These are phyloP conservation scores for Stachybotrys chlorohalonatus DNA, from an alignment of 2,329 filamentous ascomycete species.

Conservation along the genomic window DNA sequence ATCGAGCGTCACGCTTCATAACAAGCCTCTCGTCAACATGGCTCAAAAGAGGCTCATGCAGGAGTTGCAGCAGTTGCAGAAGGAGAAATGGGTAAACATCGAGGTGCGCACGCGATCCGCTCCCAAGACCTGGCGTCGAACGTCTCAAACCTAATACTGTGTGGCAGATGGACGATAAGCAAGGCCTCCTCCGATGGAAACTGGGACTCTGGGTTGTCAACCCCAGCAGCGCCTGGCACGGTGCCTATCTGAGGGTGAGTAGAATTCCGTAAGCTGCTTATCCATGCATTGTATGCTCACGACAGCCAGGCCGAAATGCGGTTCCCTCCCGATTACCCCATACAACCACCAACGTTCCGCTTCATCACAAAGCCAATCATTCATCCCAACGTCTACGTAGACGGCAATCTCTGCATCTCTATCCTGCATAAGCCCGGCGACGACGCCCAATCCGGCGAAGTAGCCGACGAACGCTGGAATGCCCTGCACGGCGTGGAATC, in stretches of 20 bases:
- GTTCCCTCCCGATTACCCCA: constrained; percentile 85
- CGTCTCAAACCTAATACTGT: constrained; percentile 2
- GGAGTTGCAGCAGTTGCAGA: constrained; percentile 71
- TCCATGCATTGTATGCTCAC: not conserved
- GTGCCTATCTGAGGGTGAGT: constrained; percentile 73
- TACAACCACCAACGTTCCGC: constrained; percentile 77
- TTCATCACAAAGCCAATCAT: constrained; percentile 68
- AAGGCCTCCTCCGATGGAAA: constrained; percentile 82
- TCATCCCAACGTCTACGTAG: constrained; percentile 89
- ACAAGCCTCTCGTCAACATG: constrained; percentile 20
- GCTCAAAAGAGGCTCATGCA: constrained; percentile 74
- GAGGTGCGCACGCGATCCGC: constrained; percentile 29
- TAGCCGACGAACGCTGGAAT: constrained; percentile 86
- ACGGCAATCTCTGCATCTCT: constrained; percentile 90
- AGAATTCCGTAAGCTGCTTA: not conserved
- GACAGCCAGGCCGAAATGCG: constrained; percentile 64
- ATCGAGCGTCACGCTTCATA: not conserved
- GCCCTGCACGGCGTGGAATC: constrained; percentile 91
- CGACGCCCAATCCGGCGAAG: constrained; percentile 84
- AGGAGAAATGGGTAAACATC: constrained; percentile 91
- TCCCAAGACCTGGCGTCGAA: constrained; percentile 31
- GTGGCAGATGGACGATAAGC: constrained; percentile 54
- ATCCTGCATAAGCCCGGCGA: constrained; percentile 91
- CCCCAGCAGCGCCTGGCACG: constrained; percentile 82
- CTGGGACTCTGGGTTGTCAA: constrained; percentile 89